Evolutionary conservation across 306 rosid species (phyloP), one percentile per base, ranked within the genome.

Genomic region (Corylus avellana): DNA sequence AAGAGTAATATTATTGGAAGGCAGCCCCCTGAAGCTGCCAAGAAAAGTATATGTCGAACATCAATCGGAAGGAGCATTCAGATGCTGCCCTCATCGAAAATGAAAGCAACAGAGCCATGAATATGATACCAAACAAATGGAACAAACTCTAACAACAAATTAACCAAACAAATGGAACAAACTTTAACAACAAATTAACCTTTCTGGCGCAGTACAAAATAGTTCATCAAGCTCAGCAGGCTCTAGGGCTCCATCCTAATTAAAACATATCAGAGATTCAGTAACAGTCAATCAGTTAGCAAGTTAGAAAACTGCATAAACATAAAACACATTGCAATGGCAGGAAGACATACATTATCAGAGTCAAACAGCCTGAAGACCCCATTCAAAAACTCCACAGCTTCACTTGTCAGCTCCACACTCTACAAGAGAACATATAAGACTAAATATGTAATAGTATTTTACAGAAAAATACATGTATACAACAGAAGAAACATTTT

Each of bases 191-290:
- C 72, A 70, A 78, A 75, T 44, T 75, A 72, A 94, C 98, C 96
- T 90, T 89, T 90, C 90, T 79, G 98, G 98, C 71, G 98, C 97
- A 84, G 98, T 91, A 77, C 89, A 78, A 83, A 92, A 94, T 66
- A 94, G 85, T 77, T 88, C 85, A 76, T 91, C 93, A 64, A 94
- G 87, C 90, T 94, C 97, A 67, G 84, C 73, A 73, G 92, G 90
- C 58, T 72, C 88, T 57, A 94, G 76, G 78, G 92, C 93, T 81
- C 97, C 95, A 77, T 94, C 98, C 98, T 94, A 62, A 42, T 18
- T 42, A 77, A 80, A 79, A 78, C 73, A 76, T 51, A 85, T 80
- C 77, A 78, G 75, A 85, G 70, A 75, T 73, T 73, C 59, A 69
- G 50, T 53, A 11, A 75, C 57, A 70, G 49, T 49, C 75, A 39